Evolutionary conservation across 345 rosid genomes (phyloP), one percentile per base, ranked within the genome.

Genomic region (Camelina laxa): DNA sequence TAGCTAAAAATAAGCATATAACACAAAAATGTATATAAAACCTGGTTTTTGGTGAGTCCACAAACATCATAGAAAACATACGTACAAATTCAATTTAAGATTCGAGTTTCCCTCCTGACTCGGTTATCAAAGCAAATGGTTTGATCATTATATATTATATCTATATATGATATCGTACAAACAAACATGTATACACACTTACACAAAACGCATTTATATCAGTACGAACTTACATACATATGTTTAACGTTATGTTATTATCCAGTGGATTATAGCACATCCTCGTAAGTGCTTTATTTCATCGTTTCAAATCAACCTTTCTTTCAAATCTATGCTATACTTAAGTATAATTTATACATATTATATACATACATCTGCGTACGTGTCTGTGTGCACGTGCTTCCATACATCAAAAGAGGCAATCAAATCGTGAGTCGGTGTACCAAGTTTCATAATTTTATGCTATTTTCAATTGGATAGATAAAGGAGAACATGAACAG

Each of bases 401-500:
- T 66, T 78, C 58, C 14, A 72, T 78, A 71, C 81, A 78, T 72
- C 44, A 65, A 60, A 78, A 59, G 69, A 7, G 72, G 57, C 48
- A 59, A 58, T 65, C 72, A 66, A 53, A 72, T 77, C 76, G 77
- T 51, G 65, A 66, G 63, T 60, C 45, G 71, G 49, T 72, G 59
- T 45, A 70, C 60, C 19, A 70, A 67, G 77, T 78, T 60, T 66
- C 77, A 72, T 78, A 66, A 78, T 72, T 78, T 72, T 54, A 78
- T 78, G 81, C 61, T 67, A 66, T 60, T 72, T 72, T 60, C 51
- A 65, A 27, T 58, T 22, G 31, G 9, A 12, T 64, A 38, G 64
- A 45, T 36, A 38, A 33, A 69, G 3, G 44, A 12, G 64, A 24
- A 69, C 24, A 63, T 16, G 15, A 51, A 78, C 58, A 72, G 69